phyloP scores from a whole-genome alignment of 129 eudicot genomes.

The Flaveria ramosissima region DNA sequence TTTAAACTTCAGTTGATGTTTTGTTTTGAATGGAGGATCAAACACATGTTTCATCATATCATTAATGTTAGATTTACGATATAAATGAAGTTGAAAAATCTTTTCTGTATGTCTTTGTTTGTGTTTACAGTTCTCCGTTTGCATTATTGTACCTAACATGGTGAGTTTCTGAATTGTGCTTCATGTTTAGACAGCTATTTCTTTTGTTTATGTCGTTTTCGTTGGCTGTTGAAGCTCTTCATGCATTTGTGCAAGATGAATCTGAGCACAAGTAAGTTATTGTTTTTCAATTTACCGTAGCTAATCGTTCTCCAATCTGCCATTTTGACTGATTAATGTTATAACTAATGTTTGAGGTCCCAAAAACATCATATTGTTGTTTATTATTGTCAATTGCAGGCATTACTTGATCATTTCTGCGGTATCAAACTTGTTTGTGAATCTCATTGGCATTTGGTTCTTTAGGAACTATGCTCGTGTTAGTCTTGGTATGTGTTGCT shows the following conservation, averaged over 20 bases:
- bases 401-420: conserved; percentile 95
- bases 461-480: conserved; percentile 93
- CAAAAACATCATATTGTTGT: not conserved
- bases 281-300: not conserved
- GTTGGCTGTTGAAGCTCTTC: conserved; percentile 97
- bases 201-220: conserved; percentile 97
- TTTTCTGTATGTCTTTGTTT: conserved; percentile 7
- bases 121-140: conserved; percentile 17
- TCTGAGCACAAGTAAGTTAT: conserved; percentile 95
- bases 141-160: conserved; percentile 41
- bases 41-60: not conserved
- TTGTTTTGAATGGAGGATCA: not conserved
- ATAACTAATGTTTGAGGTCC: not conserved
- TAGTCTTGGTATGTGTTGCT: conserved; percentile 62
- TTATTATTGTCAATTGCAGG: conserved; percentile 43
- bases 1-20: conserved; percentile 8
- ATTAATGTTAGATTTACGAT: not conserved
- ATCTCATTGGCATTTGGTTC: conserved; percentile 98
- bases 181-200: conserved; percentile 96
- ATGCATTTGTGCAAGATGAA: conserved; percentile 97
- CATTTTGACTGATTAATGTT: not conserved
- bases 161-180: conserved; percentile 40
- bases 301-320: not conserved
- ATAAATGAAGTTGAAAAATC: not conserved
- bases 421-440: conserved; percentile 82